Conservation (phyloP, 768 basidiomycete species). For the Russula sp. region DNA sequence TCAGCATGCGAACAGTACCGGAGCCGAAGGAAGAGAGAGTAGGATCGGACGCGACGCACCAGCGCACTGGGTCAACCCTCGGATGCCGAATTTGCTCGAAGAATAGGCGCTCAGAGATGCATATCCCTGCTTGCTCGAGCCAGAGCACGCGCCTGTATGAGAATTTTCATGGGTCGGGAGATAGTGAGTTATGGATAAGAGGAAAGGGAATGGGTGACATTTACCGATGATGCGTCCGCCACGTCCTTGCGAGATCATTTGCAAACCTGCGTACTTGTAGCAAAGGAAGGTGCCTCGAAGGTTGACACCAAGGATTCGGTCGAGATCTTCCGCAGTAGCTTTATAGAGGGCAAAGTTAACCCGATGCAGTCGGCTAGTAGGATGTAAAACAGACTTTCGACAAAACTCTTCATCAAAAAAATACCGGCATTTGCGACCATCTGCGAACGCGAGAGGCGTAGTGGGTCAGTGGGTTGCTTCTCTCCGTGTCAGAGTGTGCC, state of each 20-base stretch:
- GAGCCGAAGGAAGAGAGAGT: background rate
- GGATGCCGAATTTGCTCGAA: constrained; percentile 37
- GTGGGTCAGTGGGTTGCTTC: background rate
- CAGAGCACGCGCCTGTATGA: constrained; percentile 23
- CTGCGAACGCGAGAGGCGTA: constrained; percentile 7
- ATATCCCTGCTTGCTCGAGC: constrained; percentile 16
- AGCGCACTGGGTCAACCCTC: constrained; percentile 35
- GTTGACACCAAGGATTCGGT: constrained; percentile 29
- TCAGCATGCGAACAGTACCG: constrained; percentile 11
- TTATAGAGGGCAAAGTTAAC: constrained; percentile 1
- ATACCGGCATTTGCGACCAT: constrained; percentile 35
- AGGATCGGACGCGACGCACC: constrained; percentile 15
- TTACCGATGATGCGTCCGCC: constrained; percentile 33
- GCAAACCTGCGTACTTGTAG: constrained; percentile 32
- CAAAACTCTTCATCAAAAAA: constrained; percentile 15
- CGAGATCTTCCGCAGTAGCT: constrained; percentile 30
- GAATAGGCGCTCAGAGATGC: constrained; percentile 32
- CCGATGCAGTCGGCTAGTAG: background rate
- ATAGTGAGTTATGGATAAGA: background rate
- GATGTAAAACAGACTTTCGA: constrained; percentile 28
- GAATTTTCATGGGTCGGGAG: background rate
- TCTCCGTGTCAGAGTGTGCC: background rate
- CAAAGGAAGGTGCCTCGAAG: constrained; percentile 30
- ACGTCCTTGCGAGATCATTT: constrained; percentile 33
- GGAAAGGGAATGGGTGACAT: background rate